A percentile compares a stretch with the other conserved stretches of the same genome.
These are phyloP conservation scores for Pachysandra terminalis DNA, from an alignment of 164 flowering plant genomes.

Conservation along the genomic window DNA sequence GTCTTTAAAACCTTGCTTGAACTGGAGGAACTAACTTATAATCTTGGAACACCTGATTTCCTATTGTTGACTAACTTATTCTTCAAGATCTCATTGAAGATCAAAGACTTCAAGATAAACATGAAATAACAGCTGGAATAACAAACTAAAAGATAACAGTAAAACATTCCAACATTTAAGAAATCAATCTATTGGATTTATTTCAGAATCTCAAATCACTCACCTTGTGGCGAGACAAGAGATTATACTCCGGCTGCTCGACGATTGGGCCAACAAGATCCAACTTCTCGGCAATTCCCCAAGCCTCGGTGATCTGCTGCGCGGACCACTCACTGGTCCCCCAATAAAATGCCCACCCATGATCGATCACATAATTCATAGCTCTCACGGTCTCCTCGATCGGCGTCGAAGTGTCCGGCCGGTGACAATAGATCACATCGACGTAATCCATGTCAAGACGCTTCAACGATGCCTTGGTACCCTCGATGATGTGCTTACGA, in stretches of 20 bases:
- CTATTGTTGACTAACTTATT: too few species aligned
- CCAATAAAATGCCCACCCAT: constrained; percentile 99
- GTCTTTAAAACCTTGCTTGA: too few species aligned
- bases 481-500: constrained; percentile 85
- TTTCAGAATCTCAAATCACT: not conserved
- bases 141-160: too few species aligned
- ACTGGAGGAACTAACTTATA: too few species aligned
- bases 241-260: constrained; percentile 98
- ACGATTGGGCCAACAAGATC: constrained; percentile 91
- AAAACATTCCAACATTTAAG: too few species aligned
- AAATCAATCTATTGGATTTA: too few species aligned
- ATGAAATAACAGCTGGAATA: too few species aligned
- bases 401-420: constrained; percentile 79
- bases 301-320: constrained; percentile 99
- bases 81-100: too few species aligned
- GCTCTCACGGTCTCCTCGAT: constrained; percentile 99
- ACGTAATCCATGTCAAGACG: constrained; percentile 94
- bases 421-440: constrained; percentile 82
- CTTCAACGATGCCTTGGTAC: constrained; percentile 82
- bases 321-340: constrained; percentile 99
- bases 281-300: constrained; percentile 73
- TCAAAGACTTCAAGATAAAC: too few species aligned
- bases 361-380: constrained; percentile 91
- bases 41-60: too few species aligned
- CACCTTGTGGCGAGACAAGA: constrained; percentile 86